phyloP scores from a whole-genome alignment of 2,329 filamentous ascomycete species.

The Fusarium agapanthi region DNA sequence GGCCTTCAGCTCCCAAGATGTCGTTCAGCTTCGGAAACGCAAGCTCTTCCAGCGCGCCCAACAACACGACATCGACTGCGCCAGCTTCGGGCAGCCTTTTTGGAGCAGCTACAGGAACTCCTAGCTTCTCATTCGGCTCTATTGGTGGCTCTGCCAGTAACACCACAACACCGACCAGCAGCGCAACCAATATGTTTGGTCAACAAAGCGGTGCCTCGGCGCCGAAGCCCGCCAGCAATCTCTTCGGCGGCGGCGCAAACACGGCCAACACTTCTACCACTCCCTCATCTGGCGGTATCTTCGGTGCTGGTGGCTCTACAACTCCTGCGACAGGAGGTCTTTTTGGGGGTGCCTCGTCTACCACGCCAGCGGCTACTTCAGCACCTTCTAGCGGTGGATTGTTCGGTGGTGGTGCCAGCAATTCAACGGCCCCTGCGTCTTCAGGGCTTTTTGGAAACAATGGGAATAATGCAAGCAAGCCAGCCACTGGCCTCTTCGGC shows the following conservation, averaged over 20 bases:
- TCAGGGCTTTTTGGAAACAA: conserved; percentile 46
- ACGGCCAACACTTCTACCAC: conserved; percentile 34
- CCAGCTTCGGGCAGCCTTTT: conserved; percentile 54
- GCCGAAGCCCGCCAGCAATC: conserved; percentile 40
- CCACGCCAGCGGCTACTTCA: conserved; percentile 41
- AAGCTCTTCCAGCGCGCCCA: conserved; percentile 46
- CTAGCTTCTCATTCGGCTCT: conserved; percentile 55
- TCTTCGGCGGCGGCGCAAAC: conserved; percentile 39
- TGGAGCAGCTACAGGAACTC: conserved; percentile 45
- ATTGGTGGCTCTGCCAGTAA: conserved; percentile 37
- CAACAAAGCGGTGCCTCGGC: conserved; percentile 42
- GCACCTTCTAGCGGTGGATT: conserved; percentile 34
- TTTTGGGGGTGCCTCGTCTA: conserved; percentile 37
- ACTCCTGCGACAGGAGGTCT: conserved; percentile 32
- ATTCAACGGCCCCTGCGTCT: conserved; percentile 42
- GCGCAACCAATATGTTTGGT: conserved; percentile 45
- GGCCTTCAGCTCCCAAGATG: conserved; percentile 44
- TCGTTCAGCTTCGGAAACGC: conserved; percentile 51
- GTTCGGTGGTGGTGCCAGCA: conserved; percentile 38
- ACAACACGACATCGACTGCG: conserved; percentile 49
- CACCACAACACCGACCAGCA: conserved; percentile 43
- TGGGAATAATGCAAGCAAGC: conserved; percentile 30
- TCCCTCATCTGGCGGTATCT: conserved; percentile 30
- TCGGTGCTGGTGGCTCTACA: conserved; percentile 41
- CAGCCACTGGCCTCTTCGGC: conserved; percentile 41